These are phyloP conservation scores for Saksenaea oblongispora DNA, from an alignment of 371 early-diverging fungal genomes.

Conservation along the genomic window DNA sequence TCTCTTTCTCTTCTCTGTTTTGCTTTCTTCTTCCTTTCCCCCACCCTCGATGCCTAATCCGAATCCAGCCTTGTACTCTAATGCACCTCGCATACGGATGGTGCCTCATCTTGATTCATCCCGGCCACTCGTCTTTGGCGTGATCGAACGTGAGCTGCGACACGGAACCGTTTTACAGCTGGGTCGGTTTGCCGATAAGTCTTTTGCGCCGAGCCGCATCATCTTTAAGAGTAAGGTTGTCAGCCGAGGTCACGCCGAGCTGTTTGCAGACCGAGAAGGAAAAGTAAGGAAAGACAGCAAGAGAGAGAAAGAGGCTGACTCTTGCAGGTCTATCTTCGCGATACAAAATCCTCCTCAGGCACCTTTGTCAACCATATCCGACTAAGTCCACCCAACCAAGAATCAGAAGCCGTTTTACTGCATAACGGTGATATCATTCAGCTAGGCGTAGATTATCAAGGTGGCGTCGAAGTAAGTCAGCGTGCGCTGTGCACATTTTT, in stretches of 20 bases:
- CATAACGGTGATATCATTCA: constrained; percentile 91
- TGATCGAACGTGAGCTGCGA: constrained; percentile 71
- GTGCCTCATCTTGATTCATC: constrained; percentile 67
- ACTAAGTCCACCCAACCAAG: constrained; percentile 80
- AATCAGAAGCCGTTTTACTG: constrained; percentile 74
- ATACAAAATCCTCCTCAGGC: constrained; percentile 92
- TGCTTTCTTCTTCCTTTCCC: background rate
- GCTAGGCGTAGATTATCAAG: constrained; percentile 95
- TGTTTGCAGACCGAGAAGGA: constrained; percentile 11
- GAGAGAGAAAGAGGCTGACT: background rate
- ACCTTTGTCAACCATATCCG: constrained; percentile 93
- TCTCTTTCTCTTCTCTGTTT: background rate
- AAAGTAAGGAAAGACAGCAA: constrained; percentile 2
- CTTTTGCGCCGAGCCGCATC: constrained; percentile 58
- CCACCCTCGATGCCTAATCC: background rate
- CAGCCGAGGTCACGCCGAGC: constrained; percentile 23
- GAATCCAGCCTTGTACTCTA: background rate
- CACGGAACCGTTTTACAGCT: constrained; percentile 65
- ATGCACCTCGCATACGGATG: constrained; percentile 61
- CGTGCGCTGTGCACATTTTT: too few relatives aligned
- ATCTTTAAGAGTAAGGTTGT: constrained; percentile 29
- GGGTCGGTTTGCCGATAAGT: constrained; percentile 74
- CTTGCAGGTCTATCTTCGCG: constrained; percentile 79
- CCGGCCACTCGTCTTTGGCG: constrained; percentile 68
- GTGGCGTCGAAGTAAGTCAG: constrained; percentile 74